Conservation (phyloP, 176 grass and related monocot species). For the Oryza coarctata region DNA sequence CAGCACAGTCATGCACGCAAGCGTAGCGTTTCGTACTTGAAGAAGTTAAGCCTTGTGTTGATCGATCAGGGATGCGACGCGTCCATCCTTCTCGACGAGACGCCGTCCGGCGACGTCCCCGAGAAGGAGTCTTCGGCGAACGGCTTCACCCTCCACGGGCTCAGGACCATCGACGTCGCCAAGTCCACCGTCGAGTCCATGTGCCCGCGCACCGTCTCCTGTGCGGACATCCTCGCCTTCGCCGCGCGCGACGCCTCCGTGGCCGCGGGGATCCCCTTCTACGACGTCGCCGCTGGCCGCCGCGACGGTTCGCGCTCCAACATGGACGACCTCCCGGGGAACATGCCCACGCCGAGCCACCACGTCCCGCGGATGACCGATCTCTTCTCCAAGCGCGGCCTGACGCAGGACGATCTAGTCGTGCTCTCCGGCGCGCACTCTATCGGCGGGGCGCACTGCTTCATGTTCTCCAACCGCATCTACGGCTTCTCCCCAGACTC, state of each 20-base stretch:
- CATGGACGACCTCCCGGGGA: constrained; percentile 36
- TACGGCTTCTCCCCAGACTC: constrained; percentile 36
- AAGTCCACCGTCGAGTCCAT: constrained; percentile 39
- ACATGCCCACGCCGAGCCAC: constrained; percentile 41
- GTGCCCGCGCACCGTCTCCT: constrained; percentile 53
- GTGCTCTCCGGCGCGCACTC: constrained; percentile 61
- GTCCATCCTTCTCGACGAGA: constrained; percentile 52
- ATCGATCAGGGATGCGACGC: constrained; percentile 51
- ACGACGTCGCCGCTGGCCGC: constrained; percentile 36
- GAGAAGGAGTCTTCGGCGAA: constrained; percentile 58
- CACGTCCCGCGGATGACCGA: constrained; percentile 26
- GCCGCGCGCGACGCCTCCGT: constrained; percentile 54
- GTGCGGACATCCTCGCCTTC: constrained; percentile 50
- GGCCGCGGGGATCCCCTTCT: constrained; percentile 25
- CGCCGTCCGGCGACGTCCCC: constrained; percentile 35
- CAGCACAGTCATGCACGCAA: background rate
- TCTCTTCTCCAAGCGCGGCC: constrained; percentile 24
- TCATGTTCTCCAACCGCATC: constrained; percentile 52
- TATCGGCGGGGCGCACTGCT: constrained; percentile 65
- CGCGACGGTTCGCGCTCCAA: constrained; percentile 45
- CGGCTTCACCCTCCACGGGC: constrained; percentile 46
- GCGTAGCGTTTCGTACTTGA: too few species aligned
- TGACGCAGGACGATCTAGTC: constrained; percentile 53
- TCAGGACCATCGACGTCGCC: constrained; percentile 32
- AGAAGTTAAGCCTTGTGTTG: too few species aligned